Percentiles rank a stretch among this genome's conserved stretches.
phyloP scores from a whole-genome alignment of 805 yeast genomes.

The Millerozyma miso region DNA sequence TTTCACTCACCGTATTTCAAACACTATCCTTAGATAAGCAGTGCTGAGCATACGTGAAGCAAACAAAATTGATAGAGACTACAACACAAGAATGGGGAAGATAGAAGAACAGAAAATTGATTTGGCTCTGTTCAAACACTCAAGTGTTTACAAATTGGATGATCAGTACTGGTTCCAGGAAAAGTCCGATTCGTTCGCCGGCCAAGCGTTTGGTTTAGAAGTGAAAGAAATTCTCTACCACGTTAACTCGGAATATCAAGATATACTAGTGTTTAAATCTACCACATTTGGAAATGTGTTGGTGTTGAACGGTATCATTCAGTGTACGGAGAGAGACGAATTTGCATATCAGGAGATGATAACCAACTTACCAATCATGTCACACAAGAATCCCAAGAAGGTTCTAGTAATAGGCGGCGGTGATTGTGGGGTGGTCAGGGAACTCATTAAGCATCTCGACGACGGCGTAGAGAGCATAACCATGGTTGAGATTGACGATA shows the following conservation, averaged over 20 bases:
- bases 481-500: conserved; percentile 85
- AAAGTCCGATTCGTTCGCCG: conserved; percentile 70
- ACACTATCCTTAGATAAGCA: too few species aligned
- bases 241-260: conserved; percentile 70
- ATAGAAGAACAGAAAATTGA: conserved; percentile 4
- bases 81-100: not conserved
- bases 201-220: conserved; percentile 72
- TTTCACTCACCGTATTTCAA: too few species aligned
- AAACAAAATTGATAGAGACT: too few species aligned
- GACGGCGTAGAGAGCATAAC: conserved; percentile 58
- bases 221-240: conserved; percentile 64
- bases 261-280: conserved; percentile 74
- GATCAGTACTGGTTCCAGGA: conserved; percentile 72
- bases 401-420: conserved; percentile 94
- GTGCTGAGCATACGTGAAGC: too few species aligned
- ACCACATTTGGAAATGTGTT: conserved; percentile 79
- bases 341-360: conserved; percentile 93
- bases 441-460: conserved; percentile 66
- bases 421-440: conserved; percentile 92
- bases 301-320: conserved; percentile 85
- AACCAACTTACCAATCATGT: conserved; percentile 73
- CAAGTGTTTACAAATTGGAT: conserved; percentile 20
- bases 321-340: conserved; percentile 89
- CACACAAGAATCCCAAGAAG: conserved; percentile 69
- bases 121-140: conserved; percentile 22